Percentiles rank a stretch among this genome's conserved stretches.
phyloP scores from a whole-genome alignment of 768 basidiomycete genomes.

The Lactifluus echinatus region DNA sequence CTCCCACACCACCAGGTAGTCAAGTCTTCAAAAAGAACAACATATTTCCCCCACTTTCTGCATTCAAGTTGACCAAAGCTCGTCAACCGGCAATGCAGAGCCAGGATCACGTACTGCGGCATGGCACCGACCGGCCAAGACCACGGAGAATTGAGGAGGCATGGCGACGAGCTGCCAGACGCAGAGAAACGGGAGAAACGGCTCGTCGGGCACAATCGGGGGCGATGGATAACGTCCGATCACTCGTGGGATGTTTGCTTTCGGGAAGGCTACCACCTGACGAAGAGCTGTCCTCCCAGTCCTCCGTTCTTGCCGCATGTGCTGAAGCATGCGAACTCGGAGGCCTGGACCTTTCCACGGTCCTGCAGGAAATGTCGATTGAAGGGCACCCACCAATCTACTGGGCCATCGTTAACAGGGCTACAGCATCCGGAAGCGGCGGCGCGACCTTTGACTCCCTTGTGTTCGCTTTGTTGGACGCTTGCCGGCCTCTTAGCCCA shows the following conservation, averaged over 20 bases:
- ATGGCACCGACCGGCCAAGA: not conserved
- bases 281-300: not conserved
- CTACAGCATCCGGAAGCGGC: slow-evolving; percentile 19
- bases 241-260: not conserved
- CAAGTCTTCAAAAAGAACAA: not conserved
- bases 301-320: slow-evolving; percentile 48
- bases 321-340: slow-evolving; percentile 47
- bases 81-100: not conserved
- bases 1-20: not conserved
- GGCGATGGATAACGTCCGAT: not conserved
- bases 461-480: slow-evolving; percentile 42
- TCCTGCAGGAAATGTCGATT: slow-evolving; percentile 57
- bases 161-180: not conserved
- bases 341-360: slow-evolving; percentile 40
- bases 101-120: not conserved
- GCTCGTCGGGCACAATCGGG: not conserved
- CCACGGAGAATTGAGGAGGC: not conserved
- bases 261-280: not conserved
- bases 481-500: slow-evolving; percentile 33
- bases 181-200: not conserved
- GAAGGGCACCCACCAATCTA: slow-evolving; percentile 61
- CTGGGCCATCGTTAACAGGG: slow-evolving; percentile 60
- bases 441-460: slow-evolving; percentile 25
- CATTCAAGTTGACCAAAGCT: not conserved
- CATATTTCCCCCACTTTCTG: not conserved